phyloP scores from a whole-genome alignment of 1,284 basidiomycete genomes.

The Cerrena zonata region DNA sequence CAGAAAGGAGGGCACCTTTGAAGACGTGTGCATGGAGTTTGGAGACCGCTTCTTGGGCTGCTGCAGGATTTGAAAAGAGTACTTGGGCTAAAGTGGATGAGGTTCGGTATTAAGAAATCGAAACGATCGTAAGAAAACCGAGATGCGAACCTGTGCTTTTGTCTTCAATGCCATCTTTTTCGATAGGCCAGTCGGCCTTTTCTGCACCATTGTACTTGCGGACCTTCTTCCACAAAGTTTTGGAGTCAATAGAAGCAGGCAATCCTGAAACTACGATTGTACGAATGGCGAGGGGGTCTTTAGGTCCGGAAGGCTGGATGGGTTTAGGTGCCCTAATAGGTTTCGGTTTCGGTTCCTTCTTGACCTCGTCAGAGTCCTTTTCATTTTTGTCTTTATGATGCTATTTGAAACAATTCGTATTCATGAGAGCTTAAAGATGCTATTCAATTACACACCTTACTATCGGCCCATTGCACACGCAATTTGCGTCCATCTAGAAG shows the following conservation, averaged over 20 bases:
- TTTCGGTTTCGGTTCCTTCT: slow-evolving; percentile 24
- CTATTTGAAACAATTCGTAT: slow-evolving; percentile 7
- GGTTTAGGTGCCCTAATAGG: slow-evolving; percentile 25
- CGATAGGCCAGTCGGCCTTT: slow-evolving; percentile 65
- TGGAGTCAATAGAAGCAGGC: slow-evolving; percentile 63
- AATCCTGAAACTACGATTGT: slow-evolving; percentile 78
- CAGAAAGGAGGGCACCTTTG: slow-evolving; percentile 83
- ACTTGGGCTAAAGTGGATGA: slow-evolving; percentile 53
- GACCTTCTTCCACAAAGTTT: slow-evolving; percentile 83
- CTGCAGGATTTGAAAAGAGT: slow-evolving; percentile 67
- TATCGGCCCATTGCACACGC: slow-evolving; percentile 75
- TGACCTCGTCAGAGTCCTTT: slow-evolving; percentile 1
- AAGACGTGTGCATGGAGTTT: slow-evolving; percentile 93
- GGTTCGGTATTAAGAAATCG: slow-evolving; percentile 4
- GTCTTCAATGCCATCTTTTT: slow-evolving; percentile 43
- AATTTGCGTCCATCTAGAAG: slow-evolving; percentile 61
- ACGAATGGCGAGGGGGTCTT: slow-evolving; percentile 74
- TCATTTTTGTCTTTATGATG: slow-evolving; percentile 31
- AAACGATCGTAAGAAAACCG: background rate
- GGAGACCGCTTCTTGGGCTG: slow-evolving; percentile 68
- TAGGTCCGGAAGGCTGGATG: slow-evolving; percentile 29
- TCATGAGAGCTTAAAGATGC: too few species aligned
- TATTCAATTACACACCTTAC: slow-evolving; percentile 47
- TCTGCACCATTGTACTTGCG: slow-evolving; percentile 72
- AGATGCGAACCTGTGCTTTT: slow-evolving; percentile 24